These are phyloP conservation scores for Xenoacremonium recifei DNA, from an alignment of 2,329 filamentous ascomycete genomes.

Conservation along the genomic window DNA sequence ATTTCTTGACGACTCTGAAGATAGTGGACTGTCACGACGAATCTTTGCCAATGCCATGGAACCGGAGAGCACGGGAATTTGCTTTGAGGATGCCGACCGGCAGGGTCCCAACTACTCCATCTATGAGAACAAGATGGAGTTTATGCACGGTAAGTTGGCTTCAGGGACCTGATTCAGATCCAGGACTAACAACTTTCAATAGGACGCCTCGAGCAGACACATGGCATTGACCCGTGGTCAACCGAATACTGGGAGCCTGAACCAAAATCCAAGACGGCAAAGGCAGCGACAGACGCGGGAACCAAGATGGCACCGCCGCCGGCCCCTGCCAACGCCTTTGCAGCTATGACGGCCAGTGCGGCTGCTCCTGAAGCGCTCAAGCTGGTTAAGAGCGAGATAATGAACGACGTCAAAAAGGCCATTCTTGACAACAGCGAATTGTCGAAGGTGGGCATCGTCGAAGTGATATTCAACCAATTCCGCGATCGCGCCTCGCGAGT, in stretches of 20 bases:
- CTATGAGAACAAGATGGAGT: constrained; percentile 68
- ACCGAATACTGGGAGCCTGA: constrained; percentile 70
- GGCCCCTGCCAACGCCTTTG: constrained; percentile 35
- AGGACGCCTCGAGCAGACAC: constrained; percentile 49
- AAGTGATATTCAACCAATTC: constrained; percentile 39
- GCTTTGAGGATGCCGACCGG: constrained; percentile 67
- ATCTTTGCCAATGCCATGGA: constrained; percentile 68
- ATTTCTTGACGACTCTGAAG: constrained; percentile 86
- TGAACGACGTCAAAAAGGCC: constrained; percentile 41
- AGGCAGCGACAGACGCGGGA: constrained; percentile 13
- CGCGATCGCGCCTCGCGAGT: constrained; percentile 34
- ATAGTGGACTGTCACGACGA: constrained; percentile 54
- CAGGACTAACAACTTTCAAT: constrained; percentile 16
- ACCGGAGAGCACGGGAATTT: constrained; percentile 76
- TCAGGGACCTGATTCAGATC: too few relatives aligned
- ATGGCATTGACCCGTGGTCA: constrained; percentile 79
- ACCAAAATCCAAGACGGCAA: constrained; percentile 27
- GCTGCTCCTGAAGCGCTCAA: constrained; percentile 21
- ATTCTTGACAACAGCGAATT: constrained; percentile 40
- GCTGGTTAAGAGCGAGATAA: constrained; percentile 37
- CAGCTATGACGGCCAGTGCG: constrained; percentile 26
- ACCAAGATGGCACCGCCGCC: constrained; percentile 33
- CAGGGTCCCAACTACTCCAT: constrained; percentile 48
- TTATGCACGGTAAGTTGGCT: constrained; percentile 62
- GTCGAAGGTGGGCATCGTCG: constrained; percentile 41